Evolutionary conservation across 202 grass and related monocot species (phyloP).

Genomic region (Saccharum hybrid): DNA sequence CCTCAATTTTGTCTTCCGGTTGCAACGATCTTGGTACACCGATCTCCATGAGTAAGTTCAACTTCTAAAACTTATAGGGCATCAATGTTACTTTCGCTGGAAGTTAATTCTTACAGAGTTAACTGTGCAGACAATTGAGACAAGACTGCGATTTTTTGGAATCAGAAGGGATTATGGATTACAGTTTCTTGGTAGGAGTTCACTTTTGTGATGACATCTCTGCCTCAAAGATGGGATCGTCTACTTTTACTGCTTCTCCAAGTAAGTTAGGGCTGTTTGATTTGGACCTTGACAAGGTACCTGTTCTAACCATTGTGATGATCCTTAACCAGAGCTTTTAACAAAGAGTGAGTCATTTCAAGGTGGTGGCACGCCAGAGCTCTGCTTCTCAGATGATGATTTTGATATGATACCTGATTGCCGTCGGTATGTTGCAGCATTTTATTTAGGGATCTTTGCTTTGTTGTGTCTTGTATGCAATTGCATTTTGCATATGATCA

Average conservation of each 20-base stretch:
- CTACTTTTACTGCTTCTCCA: constrained; percentile 78
- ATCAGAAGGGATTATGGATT: constrained; percentile 96
- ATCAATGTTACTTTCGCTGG: neutral
- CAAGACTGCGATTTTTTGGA: constrained; percentile 94
- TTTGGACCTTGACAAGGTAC: constrained; percentile 16
- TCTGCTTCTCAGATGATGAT: constrained; percentile 69
- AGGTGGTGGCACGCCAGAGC: constrained; percentile 55
- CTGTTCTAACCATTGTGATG: constrained; percentile 52
- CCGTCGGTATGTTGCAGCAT: constrained; percentile 54
- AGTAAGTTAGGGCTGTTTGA: constrained; percentile 57
- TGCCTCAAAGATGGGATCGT: constrained; percentile 63
- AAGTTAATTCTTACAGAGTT: constrained; percentile 34
- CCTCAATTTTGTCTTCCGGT: constrained; percentile 91
- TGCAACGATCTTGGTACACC: constrained; percentile 73
- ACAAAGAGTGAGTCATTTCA: constrained; percentile 75
- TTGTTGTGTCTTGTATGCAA: neutral
- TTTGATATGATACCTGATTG: constrained; percentile 65
- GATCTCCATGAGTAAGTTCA: constrained; percentile 90
- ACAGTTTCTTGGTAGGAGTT: constrained; percentile 96
- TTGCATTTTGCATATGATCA: neutral
- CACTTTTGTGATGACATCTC: constrained; percentile 83
- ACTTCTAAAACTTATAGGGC: neutral
- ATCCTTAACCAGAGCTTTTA: constrained; percentile 65
- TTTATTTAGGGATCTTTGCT: constrained; percentile 5
- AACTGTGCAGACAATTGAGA: constrained; percentile 72